Base-by-base conservation (phyloP, 208 protist species). In the Crithidia thermophila region DNA sequence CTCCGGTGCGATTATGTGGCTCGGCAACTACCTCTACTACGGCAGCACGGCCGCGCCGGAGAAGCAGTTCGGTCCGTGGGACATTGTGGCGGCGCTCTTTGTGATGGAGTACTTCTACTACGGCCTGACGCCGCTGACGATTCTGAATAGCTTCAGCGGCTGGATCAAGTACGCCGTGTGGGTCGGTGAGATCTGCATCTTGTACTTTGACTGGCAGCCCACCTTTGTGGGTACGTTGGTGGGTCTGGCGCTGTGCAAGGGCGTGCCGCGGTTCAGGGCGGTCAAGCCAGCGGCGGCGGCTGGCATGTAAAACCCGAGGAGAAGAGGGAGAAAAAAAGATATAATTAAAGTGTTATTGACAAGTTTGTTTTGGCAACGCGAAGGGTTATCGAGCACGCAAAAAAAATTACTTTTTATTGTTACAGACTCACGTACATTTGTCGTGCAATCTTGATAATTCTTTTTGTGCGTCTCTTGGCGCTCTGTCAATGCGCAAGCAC, bases 41-140 rank as follows among this genome's bases (percentile, higher is more conserved):
- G 72, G 74, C 63, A 46, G 33, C 53, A 31, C 20, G 43, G 55
- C 67, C 28, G 78, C 84, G 4, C 42, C 67, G 27, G 91, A 96
- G 76, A 90, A 91, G 71, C 92, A 97, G 77, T 97, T 90, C 75
- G 92, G 92, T 5, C 92, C 92, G 75, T 97, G 92, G 92, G 92
- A 97, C 47, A 69, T 94, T 25, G 72, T 94, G n/a, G 47, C 72
- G 7, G 84, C 75, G 1, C 63, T 97, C 20, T 94, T 97, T 70
- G 79, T 97, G 27, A 85, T 94, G 83, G 71, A 92, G 52, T 94
- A 93, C 75, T 56, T 89, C 21, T 78, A 90, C 59, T 83, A 87
- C 43, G 82, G 82, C 31, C 76, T 93, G 52, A 85, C 74, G 5
- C 92, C 92, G 11, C 42, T 93, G 5, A 50, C 72, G 25, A 81